Base-by-base conservation (phyloP, 176 grass and related monocot genomes). In the Carex scoparia region DNA sequence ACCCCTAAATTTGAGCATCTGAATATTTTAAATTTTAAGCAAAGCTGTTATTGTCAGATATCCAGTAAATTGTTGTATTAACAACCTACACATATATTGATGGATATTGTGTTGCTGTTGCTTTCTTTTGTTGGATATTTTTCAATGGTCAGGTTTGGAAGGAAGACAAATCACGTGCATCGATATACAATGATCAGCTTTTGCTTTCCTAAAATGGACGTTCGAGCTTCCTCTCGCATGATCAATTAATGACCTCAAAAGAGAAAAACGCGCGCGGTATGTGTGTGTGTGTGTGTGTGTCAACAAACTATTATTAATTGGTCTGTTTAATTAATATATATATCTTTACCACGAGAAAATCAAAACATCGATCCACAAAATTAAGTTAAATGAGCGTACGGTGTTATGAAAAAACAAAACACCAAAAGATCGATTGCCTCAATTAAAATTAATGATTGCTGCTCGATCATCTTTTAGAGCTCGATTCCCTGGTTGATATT, bases 201-300 rank as follows among this genome's bases (percentile, higher is more conserved):
- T 68, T 84, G 46, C 59, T 69, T 56, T 69, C 81, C 62, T 30
- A 51, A 69, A 84, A 84, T 53, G 40, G 81, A 84, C 37, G 61
- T 84, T 28, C 61, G 55, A 69, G 59, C 40, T 51, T 84, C 30
- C 62, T 31, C 27, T 84, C 81, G 10, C 62, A 68, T 54, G 61
- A 69, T 37, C 81, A 63, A 63, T 53, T 62, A 23, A 23, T 23
- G 23, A 61, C 33, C 18, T 23, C 15, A 67, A 57, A 51, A 51
- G 48, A 51, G 0, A 51, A 51, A 49, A 40, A 40, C 38, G 38
- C 3, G 38, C 0, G 38, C 0, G 4, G 0, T 38, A 38, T 4
- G 4, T 38, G 4, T 38, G 4, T 2, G 2, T 38, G 37, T 40
- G 4, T 40, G 4, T 40, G 38, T 5, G 48, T 49, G 48, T 51